These are phyloP conservation scores for Xenosphaeropsis pyriputrescens DNA, from an alignment of 2,329 filamentous ascomycete species.

Conservation along the genomic window DNA sequence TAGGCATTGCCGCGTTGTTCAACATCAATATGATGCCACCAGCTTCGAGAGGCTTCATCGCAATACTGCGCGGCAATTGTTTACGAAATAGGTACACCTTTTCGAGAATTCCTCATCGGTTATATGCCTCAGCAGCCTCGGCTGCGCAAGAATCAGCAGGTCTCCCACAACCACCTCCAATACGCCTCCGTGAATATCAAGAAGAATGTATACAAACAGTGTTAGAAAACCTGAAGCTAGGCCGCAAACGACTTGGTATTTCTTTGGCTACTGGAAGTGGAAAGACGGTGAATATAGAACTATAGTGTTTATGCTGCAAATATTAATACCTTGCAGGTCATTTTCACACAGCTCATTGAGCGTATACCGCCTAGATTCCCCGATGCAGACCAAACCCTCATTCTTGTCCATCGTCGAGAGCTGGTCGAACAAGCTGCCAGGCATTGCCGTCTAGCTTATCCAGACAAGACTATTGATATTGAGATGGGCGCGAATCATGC, in stretches of 20 bases:
- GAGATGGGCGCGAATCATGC: slow-evolving; percentile 77
- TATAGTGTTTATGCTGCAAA: slow-evolving; percentile 3
- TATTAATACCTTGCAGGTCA: slow-evolving; percentile 41
- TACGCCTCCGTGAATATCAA: slow-evolving; percentile 70
- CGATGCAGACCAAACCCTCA: slow-evolving; percentile 62
- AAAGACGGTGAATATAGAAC: slow-evolving; percentile 51
- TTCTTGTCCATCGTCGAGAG: slow-evolving; percentile 83
- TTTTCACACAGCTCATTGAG: slow-evolving; percentile 90
- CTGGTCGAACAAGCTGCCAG: slow-evolving; percentile 85
- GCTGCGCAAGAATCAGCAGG: background rate
- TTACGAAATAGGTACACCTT: background rate
- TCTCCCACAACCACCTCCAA: slow-evolving; percentile 2
- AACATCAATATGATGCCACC: slow-evolving; percentile 12
- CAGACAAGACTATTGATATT: slow-evolving; percentile 67
- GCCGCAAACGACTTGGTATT: slow-evolving; percentile 67
- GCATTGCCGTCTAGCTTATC: slow-evolving; percentile 73
- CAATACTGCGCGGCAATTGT: background rate
- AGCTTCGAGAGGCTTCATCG: slow-evolving; percentile 12
- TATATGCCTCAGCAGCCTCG: background rate
- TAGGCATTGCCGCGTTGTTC: too few species aligned
- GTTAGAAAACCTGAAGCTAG: slow-evolving; percentile 48
- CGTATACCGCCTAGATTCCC: slow-evolving; percentile 44
- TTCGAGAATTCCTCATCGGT: background rate
- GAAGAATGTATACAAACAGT: slow-evolving; percentile 84
- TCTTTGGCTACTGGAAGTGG: slow-evolving; percentile 80